Evolutionary conservation across 805 yeast genomes (phyloP).

Genomic region (Nakazawaea holstii): DNA sequence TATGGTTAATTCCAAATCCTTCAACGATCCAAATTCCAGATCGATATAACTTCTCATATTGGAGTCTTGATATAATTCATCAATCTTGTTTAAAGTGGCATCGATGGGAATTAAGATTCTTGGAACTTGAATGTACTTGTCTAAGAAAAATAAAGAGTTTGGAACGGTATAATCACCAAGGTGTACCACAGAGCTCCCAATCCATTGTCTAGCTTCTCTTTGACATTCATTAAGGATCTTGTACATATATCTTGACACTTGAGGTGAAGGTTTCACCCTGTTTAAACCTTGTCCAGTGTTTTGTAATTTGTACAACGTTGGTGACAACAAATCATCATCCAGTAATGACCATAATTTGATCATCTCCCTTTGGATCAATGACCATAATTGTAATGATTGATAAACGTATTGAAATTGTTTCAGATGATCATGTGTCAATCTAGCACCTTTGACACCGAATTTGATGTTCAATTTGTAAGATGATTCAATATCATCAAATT

Average conservation of each 20-base stretch:
- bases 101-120: constrained; percentile 71
- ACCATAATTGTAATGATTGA: constrained; percentile 73
- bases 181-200: constrained; percentile 77
- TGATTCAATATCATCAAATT: constrained; percentile 41
- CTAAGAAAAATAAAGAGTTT: constrained; percentile 72
- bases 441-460: constrained; percentile 62
- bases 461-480: constrained; percentile 54
- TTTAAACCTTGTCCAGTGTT: constrained; percentile 82
- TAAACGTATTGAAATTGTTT: constrained; percentile 71
- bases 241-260: constrained; percentile 65
- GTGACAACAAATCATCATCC: constrained; percentile 62
- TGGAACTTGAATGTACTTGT: constrained; percentile 78
- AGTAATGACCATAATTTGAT: constrained; percentile 73
- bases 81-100: constrained; percentile 49
- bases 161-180: constrained; percentile 83
- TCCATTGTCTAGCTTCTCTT: constrained; percentile 59
- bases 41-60: constrained; percentile 44
- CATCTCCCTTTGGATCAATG: constrained; percentile 73
- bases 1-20: constrained; percentile 44
- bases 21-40: constrained; percentile 52
- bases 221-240: constrained; percentile 63
- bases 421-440: constrained; percentile 67
- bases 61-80: constrained; percentile 44
- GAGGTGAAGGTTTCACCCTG: constrained; percentile 70
- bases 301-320: constrained; percentile 48